Base-by-base conservation (phyloP, 208 protist species). In the Crithidia mellificae region DNA sequence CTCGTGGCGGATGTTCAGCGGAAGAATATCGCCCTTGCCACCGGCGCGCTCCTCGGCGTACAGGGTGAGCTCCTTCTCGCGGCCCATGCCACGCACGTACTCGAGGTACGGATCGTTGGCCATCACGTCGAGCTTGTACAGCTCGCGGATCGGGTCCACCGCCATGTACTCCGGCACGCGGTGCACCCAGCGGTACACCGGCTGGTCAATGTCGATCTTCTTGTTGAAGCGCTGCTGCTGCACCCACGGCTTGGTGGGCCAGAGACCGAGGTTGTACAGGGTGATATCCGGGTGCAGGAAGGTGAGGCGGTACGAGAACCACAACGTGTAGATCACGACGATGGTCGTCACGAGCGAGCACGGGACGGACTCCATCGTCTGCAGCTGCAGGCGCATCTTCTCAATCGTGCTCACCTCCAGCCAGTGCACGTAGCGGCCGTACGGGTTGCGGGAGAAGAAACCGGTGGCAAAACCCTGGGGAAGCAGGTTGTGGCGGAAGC, bases 181-280 rank as follows among this genome's bases (percentile, higher is more conserved):
- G 71, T 93, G 88, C 47, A 93, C 78, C 86, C 85, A 94, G 64
- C 86, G 85, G 80, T 88, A 94, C 38, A 90, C 78, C 30, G 72
- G 80, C 67, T 89, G 75, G 69, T 92, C 89, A 38, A 94, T 63
- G 63, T 88, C 78, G n/a, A 79, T 58, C 77, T 92, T 91, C 81
- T 94, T 94, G 78, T 88, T 91, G 76, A 92, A 92, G 72, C 89
- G 85, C 72, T 88, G 77, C 71, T 91, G 84, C 68, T 90, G 76
- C 71, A 92, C 80, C 85, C 84, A 94, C 62, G 84, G 83, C 83
- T 92, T 91, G 63, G 84, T 91, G 27, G 83, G 71, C 81, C 81
- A 90, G 22, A 91, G 75, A 34, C 72, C 85, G n/a, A 94, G 39
- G 72, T 91, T 92, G 82, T 92, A 94, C 14, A 94, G 72, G 29